Conservation (phyloP, 208 protist species). For the Tritrichomonas foetus region DNA sequence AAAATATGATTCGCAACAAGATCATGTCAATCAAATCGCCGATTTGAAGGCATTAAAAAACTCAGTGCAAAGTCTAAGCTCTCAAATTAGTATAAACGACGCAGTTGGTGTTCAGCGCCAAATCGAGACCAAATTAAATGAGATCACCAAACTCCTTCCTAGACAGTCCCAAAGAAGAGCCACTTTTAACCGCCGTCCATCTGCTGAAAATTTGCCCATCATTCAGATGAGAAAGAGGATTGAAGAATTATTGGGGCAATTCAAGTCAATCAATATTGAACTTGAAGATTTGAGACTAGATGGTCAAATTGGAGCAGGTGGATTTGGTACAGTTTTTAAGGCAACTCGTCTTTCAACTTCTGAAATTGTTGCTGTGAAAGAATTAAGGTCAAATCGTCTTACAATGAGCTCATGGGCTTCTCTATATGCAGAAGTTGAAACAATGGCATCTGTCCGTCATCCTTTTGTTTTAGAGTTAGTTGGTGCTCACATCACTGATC, state of each 20-base stretch:
- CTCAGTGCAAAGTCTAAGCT: background rate
- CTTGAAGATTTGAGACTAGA: background rate
- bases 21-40: background rate
- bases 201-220: background rate
- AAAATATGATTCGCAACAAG: background rate
- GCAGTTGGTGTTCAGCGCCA: conserved; percentile 2
- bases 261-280: background rate
- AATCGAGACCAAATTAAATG: conserved; percentile 10
- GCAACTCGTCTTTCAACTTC: background rate
- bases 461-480: background rate
- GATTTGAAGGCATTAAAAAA: background rate
- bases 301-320: background rate
- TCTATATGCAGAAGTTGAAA: background rate
- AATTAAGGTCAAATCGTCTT: background rate
- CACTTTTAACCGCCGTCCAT: background rate
- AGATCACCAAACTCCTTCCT: background rate
- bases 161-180: background rate
- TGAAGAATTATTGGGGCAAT: background rate
- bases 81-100: background rate
- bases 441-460: background rate
- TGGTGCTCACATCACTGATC: background rate
- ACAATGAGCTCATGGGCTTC: background rate
- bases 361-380: conserved; percentile 30
- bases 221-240: background rate
- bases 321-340: conserved; percentile 24